Evolutionary conservation across 495 filamentous ascomycete genomes (phyloP).

Genomic region (Pseudotulostoma volvatum): DNA sequence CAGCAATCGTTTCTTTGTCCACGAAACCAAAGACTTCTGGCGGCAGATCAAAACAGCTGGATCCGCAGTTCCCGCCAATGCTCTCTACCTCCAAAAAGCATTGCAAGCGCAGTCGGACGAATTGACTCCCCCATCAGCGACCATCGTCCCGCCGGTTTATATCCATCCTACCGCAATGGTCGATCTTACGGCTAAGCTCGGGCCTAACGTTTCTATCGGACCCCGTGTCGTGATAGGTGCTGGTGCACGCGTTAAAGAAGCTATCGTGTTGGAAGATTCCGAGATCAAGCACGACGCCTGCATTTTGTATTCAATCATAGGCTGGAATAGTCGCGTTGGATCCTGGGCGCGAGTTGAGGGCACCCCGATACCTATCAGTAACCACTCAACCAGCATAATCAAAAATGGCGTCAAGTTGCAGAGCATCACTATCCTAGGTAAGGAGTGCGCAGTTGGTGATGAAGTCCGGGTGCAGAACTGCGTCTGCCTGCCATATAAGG

Average conservation of each 20-base stretch:
- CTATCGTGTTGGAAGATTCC: conserved; percentile 84
- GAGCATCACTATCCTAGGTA: conserved; percentile 94
- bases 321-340: conserved; percentile 89
- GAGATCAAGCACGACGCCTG: conserved; percentile 98
- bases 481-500: conserved; percentile 94
- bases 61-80: conserved; percentile 92
- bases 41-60: conserved; percentile 99
- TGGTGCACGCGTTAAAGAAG: conserved; percentile 85
- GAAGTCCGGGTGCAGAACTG: conserved; percentile 98
- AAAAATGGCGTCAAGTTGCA: conserved; percentile 98
- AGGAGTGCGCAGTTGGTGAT: conserved; percentile 88
- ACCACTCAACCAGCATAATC: conserved; percentile 84
- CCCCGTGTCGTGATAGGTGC: conserved; percentile 71
- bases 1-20: conserved; percentile 94
- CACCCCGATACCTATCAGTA: conserved; percentile 74
- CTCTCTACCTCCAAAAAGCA: conserved; percentile 91
- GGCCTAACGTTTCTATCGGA: conserved; percentile 91
- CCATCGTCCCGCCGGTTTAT: conserved; percentile 85
- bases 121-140: conserved; percentile 69
- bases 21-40: conserved; percentile 99
- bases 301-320: conserved; percentile 90
- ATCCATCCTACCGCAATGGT: conserved; percentile 92
- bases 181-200: conserved; percentile 90
- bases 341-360: conserved; percentile 97
- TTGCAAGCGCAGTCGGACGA: conserved; percentile 70